These are phyloP conservation scores for Botrytis porri DNA, from an alignment of 2,329 filamentous ascomycete genomes.

Conservation along the genomic window DNA sequence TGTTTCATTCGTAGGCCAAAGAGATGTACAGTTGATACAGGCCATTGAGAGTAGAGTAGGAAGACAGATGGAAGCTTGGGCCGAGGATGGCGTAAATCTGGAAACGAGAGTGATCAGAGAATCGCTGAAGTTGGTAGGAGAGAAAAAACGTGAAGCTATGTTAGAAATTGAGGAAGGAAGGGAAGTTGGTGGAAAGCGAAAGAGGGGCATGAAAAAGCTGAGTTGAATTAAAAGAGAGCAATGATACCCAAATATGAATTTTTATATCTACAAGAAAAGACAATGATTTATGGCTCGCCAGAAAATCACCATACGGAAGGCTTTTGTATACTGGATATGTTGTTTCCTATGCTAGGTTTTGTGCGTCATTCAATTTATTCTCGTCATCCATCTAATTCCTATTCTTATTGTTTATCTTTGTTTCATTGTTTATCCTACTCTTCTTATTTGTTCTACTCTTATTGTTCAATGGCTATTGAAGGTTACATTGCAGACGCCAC, in stretches of 20 bases:
- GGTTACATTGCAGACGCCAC: background rate
- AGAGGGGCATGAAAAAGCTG: slow-evolving; percentile 56
- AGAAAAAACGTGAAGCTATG: slow-evolving; percentile 90
- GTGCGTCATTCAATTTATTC: background rate
- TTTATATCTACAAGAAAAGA: background rate
- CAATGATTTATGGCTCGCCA: background rate
- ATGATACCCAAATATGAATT: background rate
- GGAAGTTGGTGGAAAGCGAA: slow-evolving; percentile 85
- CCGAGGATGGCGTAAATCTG: slow-evolving; percentile 89
- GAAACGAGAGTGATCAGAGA: slow-evolving; percentile 85
- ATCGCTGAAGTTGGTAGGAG: slow-evolving; percentile 80
- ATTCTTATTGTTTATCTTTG: background rate
- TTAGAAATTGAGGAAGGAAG: slow-evolving; percentile 88
- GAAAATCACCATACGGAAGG: background rate
- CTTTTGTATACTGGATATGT: background rate
- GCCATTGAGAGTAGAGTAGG: slow-evolving; percentile 86
- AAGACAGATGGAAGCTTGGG: slow-evolving; percentile 75
- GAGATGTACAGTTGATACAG: slow-evolving; percentile 86
- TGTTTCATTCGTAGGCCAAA: slow-evolving; percentile 86
- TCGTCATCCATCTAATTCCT: background rate
- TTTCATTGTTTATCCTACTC: background rate
- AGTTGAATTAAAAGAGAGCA: background rate
- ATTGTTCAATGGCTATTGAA: background rate
- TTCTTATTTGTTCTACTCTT: background rate
- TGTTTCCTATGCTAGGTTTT: background rate